These are phyloP conservation scores for Sextonia rubra DNA, from an alignment of 164 flowering plant genomes.

Conservation along the genomic window DNA sequence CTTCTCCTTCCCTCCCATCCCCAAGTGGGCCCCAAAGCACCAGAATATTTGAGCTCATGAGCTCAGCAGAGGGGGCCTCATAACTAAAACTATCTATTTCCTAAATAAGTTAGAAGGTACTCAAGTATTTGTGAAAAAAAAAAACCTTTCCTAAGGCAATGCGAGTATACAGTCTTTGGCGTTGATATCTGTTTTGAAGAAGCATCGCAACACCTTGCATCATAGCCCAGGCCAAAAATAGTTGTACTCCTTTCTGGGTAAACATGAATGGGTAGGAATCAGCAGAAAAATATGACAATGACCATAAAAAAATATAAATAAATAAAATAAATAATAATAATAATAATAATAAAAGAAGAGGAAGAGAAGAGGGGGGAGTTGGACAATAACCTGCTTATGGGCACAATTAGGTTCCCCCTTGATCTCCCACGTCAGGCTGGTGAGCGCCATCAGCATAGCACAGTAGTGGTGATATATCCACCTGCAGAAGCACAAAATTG, in stretches of 20 bases:
- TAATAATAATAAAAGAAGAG: too few relatives aligned
- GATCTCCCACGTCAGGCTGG: conserved; percentile 96
- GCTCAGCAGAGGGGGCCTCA: too few relatives aligned
- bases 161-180: conserved; percentile 95
- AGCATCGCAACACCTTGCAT: conserved; percentile 99
- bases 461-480: conserved; percentile 98
- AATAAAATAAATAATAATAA: too few relatives aligned
- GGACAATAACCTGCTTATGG: conserved; percentile 68
- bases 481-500: conserved; percentile 36
- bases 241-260: conserved; percentile 78
- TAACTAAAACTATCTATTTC: background rate
- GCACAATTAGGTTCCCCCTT: conserved; percentile 82
- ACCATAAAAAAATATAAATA: too few relatives aligned
- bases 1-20: background rate
- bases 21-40: background rate
- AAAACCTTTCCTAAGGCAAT: conserved; percentile 95
- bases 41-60: too few relatives aligned
- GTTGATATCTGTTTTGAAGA: conserved; percentile 91
- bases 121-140: background rate
- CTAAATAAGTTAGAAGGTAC: background rate
- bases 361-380: background rate
- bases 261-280: background rate
- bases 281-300: background rate
- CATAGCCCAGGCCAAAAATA: conserved; percentile 90
- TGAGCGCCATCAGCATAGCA: conserved; percentile 89